A percentile compares a stretch with the other conserved stretches of the same genome.
Evolutionary conservation across 2,329 filamentous ascomycete genomes (phyloP).

Genomic region (Aspergillus oerlinghausenensis): DNA sequence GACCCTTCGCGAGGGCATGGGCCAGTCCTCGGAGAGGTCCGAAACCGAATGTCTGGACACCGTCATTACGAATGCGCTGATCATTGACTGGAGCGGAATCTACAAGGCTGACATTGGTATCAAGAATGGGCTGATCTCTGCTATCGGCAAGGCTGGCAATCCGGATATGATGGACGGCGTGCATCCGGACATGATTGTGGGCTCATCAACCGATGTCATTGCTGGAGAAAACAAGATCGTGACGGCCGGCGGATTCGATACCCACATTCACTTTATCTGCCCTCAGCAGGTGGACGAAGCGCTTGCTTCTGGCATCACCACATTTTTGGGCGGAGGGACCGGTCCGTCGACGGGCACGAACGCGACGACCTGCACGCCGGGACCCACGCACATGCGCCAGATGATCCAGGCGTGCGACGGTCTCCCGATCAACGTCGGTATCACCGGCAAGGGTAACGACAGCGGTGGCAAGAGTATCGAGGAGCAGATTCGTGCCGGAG

Average conservation of each 20-base stretch:
- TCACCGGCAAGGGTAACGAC: conserved; percentile 94
- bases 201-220: conserved; percentile 85
- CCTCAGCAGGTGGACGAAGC: conserved; percentile 85
- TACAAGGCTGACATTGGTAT: conserved; percentile 96
- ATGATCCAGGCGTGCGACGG: conserved; percentile 86
- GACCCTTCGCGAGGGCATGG: conserved; percentile 91
- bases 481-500: conserved; percentile 78
- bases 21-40: conserved; percentile 73
- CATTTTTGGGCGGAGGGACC: conserved; percentile 83
- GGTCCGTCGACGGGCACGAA: conserved; percentile 89
- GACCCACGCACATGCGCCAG: conserved; percentile 72
- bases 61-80: conserved; percentile 82
- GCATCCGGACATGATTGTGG: conserved; percentile 70
- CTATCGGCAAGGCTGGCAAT: conserved; percentile 91
- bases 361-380: conserved; percentile 90
- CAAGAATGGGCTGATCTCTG: conserved; percentile 79
- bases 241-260: conserved; percentile 84
- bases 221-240: conserved; percentile 87
- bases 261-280: conserved; percentile 92
- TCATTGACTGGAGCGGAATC: conserved; percentile 88
- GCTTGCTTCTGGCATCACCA: conserved; percentile 80
- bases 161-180: conserved; percentile 96
- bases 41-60: conserved; percentile 74
- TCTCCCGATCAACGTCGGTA: conserved; percentile 80
- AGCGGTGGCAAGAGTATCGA: conserved; percentile 63